Evolutionary conservation across 139 green algal species (phyloP).

Genomic region (Trebouxia sp.): DNA sequence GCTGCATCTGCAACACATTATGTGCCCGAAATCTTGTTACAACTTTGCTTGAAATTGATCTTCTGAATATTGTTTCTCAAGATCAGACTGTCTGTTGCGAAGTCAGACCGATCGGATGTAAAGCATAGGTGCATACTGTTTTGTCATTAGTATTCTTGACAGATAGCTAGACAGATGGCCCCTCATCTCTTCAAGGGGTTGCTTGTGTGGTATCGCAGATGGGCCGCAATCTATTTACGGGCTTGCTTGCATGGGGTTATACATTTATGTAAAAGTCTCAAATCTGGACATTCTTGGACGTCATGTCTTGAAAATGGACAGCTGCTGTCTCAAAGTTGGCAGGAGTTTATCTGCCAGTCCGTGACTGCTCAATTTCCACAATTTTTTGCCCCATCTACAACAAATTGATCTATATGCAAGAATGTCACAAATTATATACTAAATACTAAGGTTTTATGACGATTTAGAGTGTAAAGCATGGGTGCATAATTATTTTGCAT

Average conservation of each 20-base stretch:
- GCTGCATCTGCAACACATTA: slow-evolving; percentile 25
- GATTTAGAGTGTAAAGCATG: slow-evolving; percentile 24
- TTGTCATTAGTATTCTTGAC: slow-evolving; percentile 26
- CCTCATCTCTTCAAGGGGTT: slow-evolving; percentile 22
- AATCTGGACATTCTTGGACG: slow-evolving; percentile 27
- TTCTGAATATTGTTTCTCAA: slow-evolving; percentile 26
- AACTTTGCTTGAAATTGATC: slow-evolving; percentile 28
- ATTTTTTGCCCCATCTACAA: slow-evolving; percentile 21
- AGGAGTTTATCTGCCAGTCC: slow-evolving; percentile 23
- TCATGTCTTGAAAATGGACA: slow-evolving; percentile 21
- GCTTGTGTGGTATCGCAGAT: slow-evolving; percentile 21
- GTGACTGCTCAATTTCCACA: slow-evolving; percentile 25
- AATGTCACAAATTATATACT: slow-evolving; percentile 25
- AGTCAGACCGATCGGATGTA: slow-evolving; percentile 21
- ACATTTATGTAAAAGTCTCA: slow-evolving; percentile 27
- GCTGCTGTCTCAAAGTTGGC: slow-evolving; percentile 24
- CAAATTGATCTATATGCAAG: slow-evolving; percentile 26
- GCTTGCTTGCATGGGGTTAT: slow-evolving; percentile 21
- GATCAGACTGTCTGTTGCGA: slow-evolving; percentile 26
- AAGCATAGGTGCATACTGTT: slow-evolving; percentile 22
- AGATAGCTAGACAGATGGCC: slow-evolving; percentile 22
- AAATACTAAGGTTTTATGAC: slow-evolving; percentile 11
- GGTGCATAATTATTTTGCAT: slow-evolving; percentile 24
- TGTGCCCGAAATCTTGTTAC: slow-evolving; percentile 17
- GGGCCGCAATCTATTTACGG: slow-evolving; percentile 25